A percentile compares a stretch with the other conserved stretches of the same genome.
Conservation (phyloP, 805 yeast species). For the fission yeast (Schizosaccharomyces pombe) region DNA sequence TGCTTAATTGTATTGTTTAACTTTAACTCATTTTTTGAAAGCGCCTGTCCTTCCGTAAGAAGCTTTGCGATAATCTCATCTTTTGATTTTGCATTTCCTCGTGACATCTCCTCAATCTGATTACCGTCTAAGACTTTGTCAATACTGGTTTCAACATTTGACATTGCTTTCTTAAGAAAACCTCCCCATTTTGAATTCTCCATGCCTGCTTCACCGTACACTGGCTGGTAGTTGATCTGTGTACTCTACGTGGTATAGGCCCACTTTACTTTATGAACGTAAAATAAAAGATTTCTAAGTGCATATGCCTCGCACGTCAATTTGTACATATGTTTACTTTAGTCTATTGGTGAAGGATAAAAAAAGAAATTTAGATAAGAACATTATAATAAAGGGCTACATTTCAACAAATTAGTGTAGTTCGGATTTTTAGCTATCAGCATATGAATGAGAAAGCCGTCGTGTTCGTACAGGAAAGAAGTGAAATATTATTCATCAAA, state of each 20-base stretch:
- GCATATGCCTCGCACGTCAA: too few species aligned
- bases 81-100: background rate
- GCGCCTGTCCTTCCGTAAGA: conserved; percentile 1
- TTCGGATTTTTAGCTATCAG: too few species aligned
- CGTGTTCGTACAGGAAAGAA: too few species aligned
- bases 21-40: conserved; percentile 1
- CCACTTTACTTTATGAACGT: background rate
- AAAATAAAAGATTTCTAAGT: background rate
- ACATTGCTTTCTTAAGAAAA: background rate
- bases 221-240: too few species aligned
- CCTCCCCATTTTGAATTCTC: conserved; percentile 1
- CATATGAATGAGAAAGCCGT: too few species aligned
- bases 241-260: too few species aligned
- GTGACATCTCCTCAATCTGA: background rate
- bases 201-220: background rate
- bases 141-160: background rate
- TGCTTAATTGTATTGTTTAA: background rate
- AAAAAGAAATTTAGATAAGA: too few species aligned
- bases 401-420: too few species aligned
- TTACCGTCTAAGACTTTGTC: background rate
- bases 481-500: too few species aligned
- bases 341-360: too few species aligned
- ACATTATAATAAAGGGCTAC: too few species aligned
- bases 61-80: background rate
- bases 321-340: too few species aligned